Percentiles rank a stretch among this genome's conserved stretches.
Conservation (phyloP, 768 basidiomycete species). For the Termitomyces sp. region DNA sequence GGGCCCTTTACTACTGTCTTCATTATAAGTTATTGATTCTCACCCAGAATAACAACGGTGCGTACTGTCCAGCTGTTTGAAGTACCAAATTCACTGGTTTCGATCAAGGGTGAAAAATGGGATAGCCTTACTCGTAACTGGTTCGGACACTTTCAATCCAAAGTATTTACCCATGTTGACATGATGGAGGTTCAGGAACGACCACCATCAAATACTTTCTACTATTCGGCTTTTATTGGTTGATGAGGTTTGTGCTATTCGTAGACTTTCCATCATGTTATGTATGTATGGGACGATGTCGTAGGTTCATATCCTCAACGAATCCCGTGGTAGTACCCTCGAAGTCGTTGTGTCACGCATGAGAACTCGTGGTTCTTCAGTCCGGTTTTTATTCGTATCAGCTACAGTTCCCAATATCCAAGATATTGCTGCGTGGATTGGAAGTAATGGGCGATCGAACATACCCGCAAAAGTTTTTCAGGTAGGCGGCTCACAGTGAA, state of each 20-base stretch:
- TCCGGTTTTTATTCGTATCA: constrained; percentile 86
- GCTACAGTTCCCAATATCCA: constrained; percentile 92
- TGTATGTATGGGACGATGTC: not conserved
- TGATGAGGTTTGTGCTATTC: constrained; percentile 60
- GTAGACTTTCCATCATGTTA: not conserved
- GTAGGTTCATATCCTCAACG: constrained; percentile 90
- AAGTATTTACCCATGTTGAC: not conserved
- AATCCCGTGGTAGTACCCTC: constrained; percentile 83
- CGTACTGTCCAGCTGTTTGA: constrained; percentile 9
- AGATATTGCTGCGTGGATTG: constrained; percentile 89
- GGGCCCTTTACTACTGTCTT: not conserved
- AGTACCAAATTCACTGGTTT: not conserved
- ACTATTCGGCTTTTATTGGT: constrained; percentile 79
- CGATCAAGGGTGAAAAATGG: constrained; percentile 85
- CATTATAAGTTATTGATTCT: not conserved
- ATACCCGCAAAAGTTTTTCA: constrained; percentile 61
- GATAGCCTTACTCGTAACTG: constrained; percentile 89
- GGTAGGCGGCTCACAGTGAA: constrained; percentile 29
- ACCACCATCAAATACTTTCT: constrained; percentile 60
- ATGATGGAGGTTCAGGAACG: constrained; percentile 35
- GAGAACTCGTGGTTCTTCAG: constrained; percentile 63
- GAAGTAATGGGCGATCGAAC: constrained; percentile 28
- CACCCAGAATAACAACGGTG: constrained; percentile 70
- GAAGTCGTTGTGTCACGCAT: constrained; percentile 95
- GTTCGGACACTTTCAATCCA: constrained; percentile 26